Conservation (phyloP, 352 stramenopile species). For the Phytophthora melonis region DNA sequence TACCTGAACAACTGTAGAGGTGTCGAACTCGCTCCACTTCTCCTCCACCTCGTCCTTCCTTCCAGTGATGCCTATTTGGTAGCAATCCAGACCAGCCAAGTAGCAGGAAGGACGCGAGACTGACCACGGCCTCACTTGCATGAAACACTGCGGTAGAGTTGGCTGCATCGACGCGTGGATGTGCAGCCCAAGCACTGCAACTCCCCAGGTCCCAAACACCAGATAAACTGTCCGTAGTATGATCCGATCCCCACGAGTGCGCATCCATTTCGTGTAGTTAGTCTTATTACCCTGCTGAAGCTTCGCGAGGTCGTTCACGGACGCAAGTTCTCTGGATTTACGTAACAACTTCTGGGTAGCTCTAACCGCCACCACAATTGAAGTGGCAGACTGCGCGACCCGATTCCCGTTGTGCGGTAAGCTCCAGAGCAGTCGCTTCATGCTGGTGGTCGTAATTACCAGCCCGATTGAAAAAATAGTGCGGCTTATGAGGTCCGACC, state of each 20-base stretch:
- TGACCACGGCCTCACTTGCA: constrained; percentile 49
- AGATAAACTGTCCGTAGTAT: constrained; percentile 16
- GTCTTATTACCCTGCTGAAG: background rate
- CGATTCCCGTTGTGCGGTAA: constrained; percentile 10
- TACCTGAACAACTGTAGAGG: constrained; percentile 35
- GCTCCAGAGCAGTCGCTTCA: constrained; percentile 32
- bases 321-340: background rate
- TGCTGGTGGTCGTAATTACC: constrained; percentile 28
- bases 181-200: constrained; percentile 30
- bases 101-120: constrained; percentile 41
- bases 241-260: background rate
- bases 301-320: background rate
- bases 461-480: constrained; percentile 34
- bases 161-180: constrained; percentile 25
- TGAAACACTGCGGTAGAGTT: constrained; percentile 29
- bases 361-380: constrained; percentile 7
- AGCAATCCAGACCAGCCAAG: constrained; percentile 43
- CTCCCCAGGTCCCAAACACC: constrained; percentile 22
- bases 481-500: constrained; percentile 31
- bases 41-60: constrained; percentile 19
- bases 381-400: constrained; percentile 9
- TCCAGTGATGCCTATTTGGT: constrained; percentile 23
- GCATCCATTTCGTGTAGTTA: background rate
- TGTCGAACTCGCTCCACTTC: constrained; percentile 40
- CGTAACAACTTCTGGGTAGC: constrained; percentile 1